Percentiles rank a stretch among this genome's conserved stretches.
These are phyloP conservation scores for Lignosus rhinocerotis DNA, from an alignment of 1,284 basidiomycete genomes.

Conservation along the genomic window DNA sequence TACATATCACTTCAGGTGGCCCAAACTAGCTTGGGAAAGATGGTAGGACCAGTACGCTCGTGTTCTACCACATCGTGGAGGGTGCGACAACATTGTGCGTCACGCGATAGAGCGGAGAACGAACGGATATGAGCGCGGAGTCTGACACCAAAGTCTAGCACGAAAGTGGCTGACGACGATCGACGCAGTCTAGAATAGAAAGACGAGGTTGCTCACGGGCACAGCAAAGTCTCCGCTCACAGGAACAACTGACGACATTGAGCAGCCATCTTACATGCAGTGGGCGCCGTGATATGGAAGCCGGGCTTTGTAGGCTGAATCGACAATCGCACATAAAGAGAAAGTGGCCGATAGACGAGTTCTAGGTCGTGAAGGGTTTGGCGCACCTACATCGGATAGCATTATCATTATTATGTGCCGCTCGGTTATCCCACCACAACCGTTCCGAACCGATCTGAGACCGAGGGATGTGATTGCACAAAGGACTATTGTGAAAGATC, in stretches of 20 bases:
- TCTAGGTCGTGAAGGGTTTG: conserved; percentile 11
- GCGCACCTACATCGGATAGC: not conserved
- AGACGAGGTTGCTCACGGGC: conserved; percentile 2
- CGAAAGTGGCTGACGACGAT: conserved; percentile 4
- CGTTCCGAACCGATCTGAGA: not conserved
- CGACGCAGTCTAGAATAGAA: conserved; percentile 5
- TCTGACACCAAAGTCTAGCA: not conserved
- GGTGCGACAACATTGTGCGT: not conserved
- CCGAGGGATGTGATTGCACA: not conserved
- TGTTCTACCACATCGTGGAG: conserved; percentile 1
- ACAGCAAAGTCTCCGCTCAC: not conserved
- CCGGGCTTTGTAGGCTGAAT: conserved; percentile 4
- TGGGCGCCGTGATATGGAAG: not conserved
- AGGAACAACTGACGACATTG: conserved; percentile 7
- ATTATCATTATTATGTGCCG: not conserved
- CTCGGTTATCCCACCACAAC: not conserved
- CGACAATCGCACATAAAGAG: conserved; percentile 3
- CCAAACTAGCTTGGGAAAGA: not conserved
- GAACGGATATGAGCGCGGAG: conserved; percentile 5
- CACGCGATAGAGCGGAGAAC: not conserved
- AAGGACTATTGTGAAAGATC: not conserved
- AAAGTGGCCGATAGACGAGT: conserved; percentile 2
- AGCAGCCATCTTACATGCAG: conserved; percentile 1
- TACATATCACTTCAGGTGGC: not conserved
- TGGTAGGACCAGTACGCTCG: not conserved